A percentile compares a stretch with the other conserved stretches of the same genome.
Evolutionary conservation across 2,329 filamentous ascomycete species (phyloP).

Genomic region (Dactylonectria estremocensis): DNA sequence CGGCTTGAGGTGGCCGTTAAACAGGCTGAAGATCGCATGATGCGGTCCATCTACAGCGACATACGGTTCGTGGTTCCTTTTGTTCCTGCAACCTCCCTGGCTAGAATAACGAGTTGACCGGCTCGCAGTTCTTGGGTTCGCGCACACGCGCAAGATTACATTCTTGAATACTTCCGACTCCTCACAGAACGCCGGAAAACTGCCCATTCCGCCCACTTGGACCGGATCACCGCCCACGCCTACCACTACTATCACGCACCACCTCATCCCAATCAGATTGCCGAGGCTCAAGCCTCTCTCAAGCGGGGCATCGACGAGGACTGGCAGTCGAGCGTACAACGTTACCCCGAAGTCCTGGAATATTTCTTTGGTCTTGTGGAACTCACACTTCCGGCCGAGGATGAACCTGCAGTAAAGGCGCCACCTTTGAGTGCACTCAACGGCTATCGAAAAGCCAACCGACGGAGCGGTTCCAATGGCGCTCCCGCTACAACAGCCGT

Average conservation of each 20-base stretch:
- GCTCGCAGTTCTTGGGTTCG: slow-evolving; percentile 72
- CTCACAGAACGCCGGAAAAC: slow-evolving; percentile 74
- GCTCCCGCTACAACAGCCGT: slow-evolving; percentile 51
- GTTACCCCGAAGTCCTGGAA: slow-evolving; percentile 86
- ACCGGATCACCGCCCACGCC: slow-evolving; percentile 69
- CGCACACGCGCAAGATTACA: slow-evolving; percentile 76
- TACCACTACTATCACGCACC: slow-evolving; percentile 71
- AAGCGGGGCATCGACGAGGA: slow-evolving; percentile 85
- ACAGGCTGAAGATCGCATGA: slow-evolving; percentile 75
- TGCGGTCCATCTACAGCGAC: slow-evolving; percentile 73
- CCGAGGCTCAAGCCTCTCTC: slow-evolving; percentile 74
- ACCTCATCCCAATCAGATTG: slow-evolving; percentile 74
- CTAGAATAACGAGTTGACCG: slow-evolving; percentile 31
- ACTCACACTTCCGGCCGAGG: slow-evolving; percentile 74
- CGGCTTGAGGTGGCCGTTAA: slow-evolving; percentile 74
- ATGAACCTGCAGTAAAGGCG: slow-evolving; percentile 71
- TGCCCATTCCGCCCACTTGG: slow-evolving; percentile 69
- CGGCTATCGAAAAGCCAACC: slow-evolving; percentile 63
- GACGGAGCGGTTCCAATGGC: slow-evolving; percentile 57
- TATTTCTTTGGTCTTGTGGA: slow-evolving; percentile 84
- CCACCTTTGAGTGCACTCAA: slow-evolving; percentile 71
- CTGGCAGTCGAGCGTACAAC: slow-evolving; percentile 82
- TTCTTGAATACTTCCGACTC: slow-evolving; percentile 75
- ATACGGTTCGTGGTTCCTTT: slow-evolving; percentile 67
- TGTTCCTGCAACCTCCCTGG: slow-evolving; percentile 10